Conservation (phyloP, 257 asterid species). For the Jacaranda mimosifolia region DNA sequence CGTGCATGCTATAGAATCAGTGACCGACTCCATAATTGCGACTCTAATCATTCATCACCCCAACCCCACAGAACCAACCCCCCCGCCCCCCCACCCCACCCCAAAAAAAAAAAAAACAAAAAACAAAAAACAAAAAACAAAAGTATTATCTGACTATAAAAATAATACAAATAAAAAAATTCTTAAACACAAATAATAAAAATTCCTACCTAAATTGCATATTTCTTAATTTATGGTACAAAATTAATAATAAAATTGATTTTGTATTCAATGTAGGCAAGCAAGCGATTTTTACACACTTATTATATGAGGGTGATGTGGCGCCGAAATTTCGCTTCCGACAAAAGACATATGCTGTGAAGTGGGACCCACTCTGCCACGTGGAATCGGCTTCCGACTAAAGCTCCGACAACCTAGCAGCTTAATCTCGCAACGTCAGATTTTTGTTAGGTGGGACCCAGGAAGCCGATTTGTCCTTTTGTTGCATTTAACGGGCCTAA, state of each 20-base stretch:
- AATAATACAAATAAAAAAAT: too few relatives aligned
- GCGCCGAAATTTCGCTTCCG: neutral
- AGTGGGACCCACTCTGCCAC: neutral
- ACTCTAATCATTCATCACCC: neutral
- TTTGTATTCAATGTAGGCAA: too few relatives aligned
- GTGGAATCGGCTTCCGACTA: neutral
- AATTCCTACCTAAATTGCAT: neutral
- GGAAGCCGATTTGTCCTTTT: slow-evolving; percentile 14
- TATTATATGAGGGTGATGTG: neutral
- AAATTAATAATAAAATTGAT: too few relatives aligned
- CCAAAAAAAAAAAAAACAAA: too few relatives aligned
- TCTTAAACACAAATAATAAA: too few relatives aligned
- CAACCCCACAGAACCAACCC: too few relatives aligned
- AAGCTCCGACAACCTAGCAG: neutral
- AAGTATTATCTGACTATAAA: too few relatives aligned
- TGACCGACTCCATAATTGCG: neutral
- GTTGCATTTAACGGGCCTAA: slow-evolving; percentile 28
- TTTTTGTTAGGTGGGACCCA: slow-evolving; percentile 27
- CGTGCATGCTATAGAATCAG: neutral
- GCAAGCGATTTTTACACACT: too few relatives aligned
- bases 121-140: too few relatives aligned
- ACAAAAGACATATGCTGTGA: neutral
- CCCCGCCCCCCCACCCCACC: neutral
- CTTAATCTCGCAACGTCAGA: slow-evolving; percentile 4
- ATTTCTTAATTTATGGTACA: too few relatives aligned